Evolutionary conservation across 805 yeast species (phyloP), one percentile per base, ranked within the genome.

Genomic region (Pichia scutulata): DNA sequence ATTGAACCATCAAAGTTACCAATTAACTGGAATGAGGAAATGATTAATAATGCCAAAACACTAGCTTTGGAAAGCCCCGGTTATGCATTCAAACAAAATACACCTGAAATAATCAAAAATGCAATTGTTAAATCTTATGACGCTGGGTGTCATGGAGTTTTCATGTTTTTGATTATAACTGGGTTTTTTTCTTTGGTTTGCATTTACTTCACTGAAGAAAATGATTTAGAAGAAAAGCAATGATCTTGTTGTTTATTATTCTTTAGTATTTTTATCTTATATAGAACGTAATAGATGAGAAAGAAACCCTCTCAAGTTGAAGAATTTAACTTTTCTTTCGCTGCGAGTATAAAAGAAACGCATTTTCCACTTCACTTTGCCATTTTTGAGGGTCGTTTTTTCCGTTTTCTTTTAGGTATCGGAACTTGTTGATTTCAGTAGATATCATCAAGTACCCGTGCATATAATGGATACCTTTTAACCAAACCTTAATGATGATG

Each of bases 81-180:
- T 13, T 63, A 55, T 51, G 66, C 60, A 7, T 59, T 57, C 37
- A 19, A 24, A n/a, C 45, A 66, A 13, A 58, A 57, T 9, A 80
- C 51, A 3, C 52, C 52, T 12, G 7, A 2, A 2, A 21, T 43
- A 2, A 36, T 80, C 4, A 72, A 68, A 46, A 58, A 63, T 2
- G 75, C 81, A 0, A 65, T 83, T 48, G 64, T 70, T 12, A 62
- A 58, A 4, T 72, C 84, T 4, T 83, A 82, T 60, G 77, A 70
- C 24, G 50, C 57, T 23, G 80, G 81, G 1, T 73, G 80, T 47
- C 78, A 74, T 53, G 70, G 76, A 3, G 77, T 84, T 0, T 82
- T 81, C 55, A 50, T 66, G 6, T 81, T 81, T 36, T 41, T 61
- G 25, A 46, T 61, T 14, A 33, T 47, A 3, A 63, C 65, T 16